Percentiles rank a stretch among this genome's conserved stretches.
These are phyloP conservation scores for Phaeotremella skinneri DNA, from an alignment of 768 basidiomycete genomes.

Conservation along the genomic window DNA sequence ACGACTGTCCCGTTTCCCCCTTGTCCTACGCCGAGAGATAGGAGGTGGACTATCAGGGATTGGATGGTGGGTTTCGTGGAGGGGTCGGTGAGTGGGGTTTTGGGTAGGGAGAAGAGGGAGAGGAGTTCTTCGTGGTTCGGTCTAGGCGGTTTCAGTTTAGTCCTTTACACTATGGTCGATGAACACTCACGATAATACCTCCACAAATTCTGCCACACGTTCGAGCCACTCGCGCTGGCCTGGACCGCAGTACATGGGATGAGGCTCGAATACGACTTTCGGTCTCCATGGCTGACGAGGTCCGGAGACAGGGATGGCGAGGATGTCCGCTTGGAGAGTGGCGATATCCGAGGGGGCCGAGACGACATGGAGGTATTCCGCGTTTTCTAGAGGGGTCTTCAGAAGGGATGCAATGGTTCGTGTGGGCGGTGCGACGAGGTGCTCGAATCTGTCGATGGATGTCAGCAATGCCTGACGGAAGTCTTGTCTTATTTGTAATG, in stretches of 20 bases:
- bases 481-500: conserved; percentile 3
- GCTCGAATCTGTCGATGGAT: conserved; percentile 24
- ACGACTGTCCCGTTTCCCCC: conserved; percentile 30
- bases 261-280: conserved; percentile 44
- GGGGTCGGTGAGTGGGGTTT: conserved; percentile 14
- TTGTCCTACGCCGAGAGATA: conserved; percentile 31
- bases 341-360: conserved; percentile 15
- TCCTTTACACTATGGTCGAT: neutral
- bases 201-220: conserved; percentile 12
- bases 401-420: conserved; percentile 23
- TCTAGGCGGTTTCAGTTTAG: conserved; percentile 15
- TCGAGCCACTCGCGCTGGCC: conserved; percentile 38
- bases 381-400: conserved; percentile 21
- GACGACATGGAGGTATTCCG: conserved; percentile 39
- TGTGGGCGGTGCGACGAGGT: conserved; percentile 21
- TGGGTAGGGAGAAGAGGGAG: conserved; percentile 24
- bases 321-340: neutral
- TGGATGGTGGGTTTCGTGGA: conserved; percentile 23
- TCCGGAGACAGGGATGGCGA: neutral
- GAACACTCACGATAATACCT: conserved; percentile 41
- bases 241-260: conserved; percentile 33
- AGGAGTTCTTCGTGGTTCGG: conserved; percentile 48
- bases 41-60: conserved; percentile 26
- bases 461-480: neutral
- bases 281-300: conserved; percentile 33